phyloP scores from a whole-genome alignment of 2,329 filamentous ascomycete species.

The Magnaporthiopsis incrustans region DNA sequence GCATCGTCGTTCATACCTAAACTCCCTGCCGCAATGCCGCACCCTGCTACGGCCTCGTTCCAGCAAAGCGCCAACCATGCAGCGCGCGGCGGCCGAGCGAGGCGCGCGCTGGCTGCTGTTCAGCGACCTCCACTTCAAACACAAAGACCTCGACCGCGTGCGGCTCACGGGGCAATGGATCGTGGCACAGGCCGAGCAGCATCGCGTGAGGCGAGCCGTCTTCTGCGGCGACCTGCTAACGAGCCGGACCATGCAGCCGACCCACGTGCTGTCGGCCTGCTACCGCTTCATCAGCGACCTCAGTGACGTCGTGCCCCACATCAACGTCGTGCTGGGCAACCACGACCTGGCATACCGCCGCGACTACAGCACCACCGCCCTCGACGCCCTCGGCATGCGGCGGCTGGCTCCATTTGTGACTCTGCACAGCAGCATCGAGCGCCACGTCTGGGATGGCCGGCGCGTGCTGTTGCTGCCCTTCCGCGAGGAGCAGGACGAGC shows the following conservation, averaged over 20 bases:
- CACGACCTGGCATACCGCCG: slow-evolving; percentile 24
- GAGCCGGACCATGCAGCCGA: slow-evolving; percentile 20
- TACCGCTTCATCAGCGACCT: slow-evolving; percentile 23
- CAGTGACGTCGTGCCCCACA: slow-evolving; percentile 18
- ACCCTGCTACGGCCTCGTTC: too few species aligned
- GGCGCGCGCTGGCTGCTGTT: slow-evolving; percentile 19
- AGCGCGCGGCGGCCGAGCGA: not conserved
- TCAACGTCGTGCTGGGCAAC: slow-evolving; percentile 26
- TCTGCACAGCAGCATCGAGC: slow-evolving; percentile 17
- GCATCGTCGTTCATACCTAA: too few species aligned
- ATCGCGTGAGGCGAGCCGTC: slow-evolving; percentile 19
- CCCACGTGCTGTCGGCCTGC: slow-evolving; percentile 23
- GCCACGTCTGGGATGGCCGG: slow-evolving; percentile 21
- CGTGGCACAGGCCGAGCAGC: slow-evolving; percentile 15
- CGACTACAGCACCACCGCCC: slow-evolving; percentile 22
- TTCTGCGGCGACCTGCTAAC: slow-evolving; percentile 25
- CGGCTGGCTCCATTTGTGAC: slow-evolving; percentile 18
- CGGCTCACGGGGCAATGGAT: slow-evolving; percentile 22
- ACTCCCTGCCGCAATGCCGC: too few species aligned
- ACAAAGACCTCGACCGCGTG: slow-evolving; percentile 21
- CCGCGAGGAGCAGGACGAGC: slow-evolving; percentile 22
- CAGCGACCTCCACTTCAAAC: slow-evolving; percentile 25
- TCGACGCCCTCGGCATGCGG: slow-evolving; percentile 20
- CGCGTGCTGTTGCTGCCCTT: slow-evolving; percentile 24
- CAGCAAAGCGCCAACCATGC: not conserved